A percentile compares a stretch with the other conserved stretches of the same genome.
These are phyloP conservation scores for Physaria fendleri DNA, from an alignment of 345 rosid species.

Conservation along the genomic window DNA sequence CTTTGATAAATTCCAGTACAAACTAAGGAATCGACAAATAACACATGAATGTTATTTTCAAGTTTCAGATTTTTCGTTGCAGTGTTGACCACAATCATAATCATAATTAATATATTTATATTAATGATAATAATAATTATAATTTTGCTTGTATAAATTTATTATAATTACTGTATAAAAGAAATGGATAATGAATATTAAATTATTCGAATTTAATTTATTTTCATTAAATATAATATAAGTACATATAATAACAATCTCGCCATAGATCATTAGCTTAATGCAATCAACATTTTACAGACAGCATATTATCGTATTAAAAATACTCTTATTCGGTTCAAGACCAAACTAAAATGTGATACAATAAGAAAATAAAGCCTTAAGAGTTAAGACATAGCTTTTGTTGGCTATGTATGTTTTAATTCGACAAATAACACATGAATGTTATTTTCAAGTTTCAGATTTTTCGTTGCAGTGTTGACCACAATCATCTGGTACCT, in stretches of 20 bases:
- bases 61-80: neutral
- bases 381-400: neutral
- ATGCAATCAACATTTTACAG: no score
- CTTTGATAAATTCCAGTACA: neutral
- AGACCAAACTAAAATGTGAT: neutral
- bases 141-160: no score
- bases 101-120: no score
- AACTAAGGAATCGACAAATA: neutral
- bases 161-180: no score
- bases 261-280: no score
- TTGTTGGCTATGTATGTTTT: no score
- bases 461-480: neutral
- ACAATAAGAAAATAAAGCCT: neutral
- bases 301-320: neutral
- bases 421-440: neutral
- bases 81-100: neutral
- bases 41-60: neutral
- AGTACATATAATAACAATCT: no score
- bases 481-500: neutral
- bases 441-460: conserved; percentile 3
- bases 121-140: no score
- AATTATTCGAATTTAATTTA: no score
- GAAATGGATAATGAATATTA: no score
- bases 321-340: neutral
- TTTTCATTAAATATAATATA: no score